phyloP scores from a whole-genome alignment of 805 yeast species.

The Candida sonorensis region DNA sequence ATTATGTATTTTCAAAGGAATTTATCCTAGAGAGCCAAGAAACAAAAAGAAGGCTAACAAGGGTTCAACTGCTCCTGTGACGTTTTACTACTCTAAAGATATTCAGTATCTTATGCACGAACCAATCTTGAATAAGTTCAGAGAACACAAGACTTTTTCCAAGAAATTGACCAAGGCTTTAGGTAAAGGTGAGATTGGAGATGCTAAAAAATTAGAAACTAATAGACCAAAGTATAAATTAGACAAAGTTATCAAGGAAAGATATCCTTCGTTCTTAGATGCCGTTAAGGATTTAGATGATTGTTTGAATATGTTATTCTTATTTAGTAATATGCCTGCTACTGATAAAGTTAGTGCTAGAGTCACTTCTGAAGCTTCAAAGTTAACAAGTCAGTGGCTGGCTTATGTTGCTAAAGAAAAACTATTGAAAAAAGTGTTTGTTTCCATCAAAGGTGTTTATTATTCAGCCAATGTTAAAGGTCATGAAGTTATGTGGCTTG shows the following conservation, averaged over 20 bases:
- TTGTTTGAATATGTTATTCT: constrained; percentile 88
- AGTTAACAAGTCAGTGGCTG: constrained; percentile 88
- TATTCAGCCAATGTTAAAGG: constrained; percentile 88
- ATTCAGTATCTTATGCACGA: constrained; percentile 93
- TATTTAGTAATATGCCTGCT: constrained; percentile 93
- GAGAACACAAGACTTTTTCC: constrained; percentile 93
- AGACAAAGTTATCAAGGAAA: constrained; percentile 87
- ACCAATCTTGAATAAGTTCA: constrained; percentile 82
- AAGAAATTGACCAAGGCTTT: constrained; percentile 83
- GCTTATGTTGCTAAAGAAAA: constrained; percentile 88
- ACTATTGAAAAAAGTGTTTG: constrained; percentile 80
- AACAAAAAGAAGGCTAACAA: constrained; percentile 95
- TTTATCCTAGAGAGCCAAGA: constrained; percentile 94
- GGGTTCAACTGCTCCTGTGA: constrained; percentile 94
- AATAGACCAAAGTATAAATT: constrained; percentile 79
- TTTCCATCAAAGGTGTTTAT: constrained; percentile 94
- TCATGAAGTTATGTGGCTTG: constrained; percentile 92
- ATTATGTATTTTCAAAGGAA: constrained; percentile 95
- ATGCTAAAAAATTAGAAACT: constrained; percentile 79
- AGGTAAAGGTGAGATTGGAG: constrained; percentile 85
- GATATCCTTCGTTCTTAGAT: constrained; percentile 91
- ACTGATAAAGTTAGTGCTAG: constrained; percentile 73
- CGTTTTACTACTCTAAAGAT: constrained; percentile 90
- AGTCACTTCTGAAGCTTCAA: constrained; percentile 82
- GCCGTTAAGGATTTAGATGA: constrained; percentile 93